Conservation (phyloP, 140 eudicot species). For the Stevia rebaudiana region DNA sequence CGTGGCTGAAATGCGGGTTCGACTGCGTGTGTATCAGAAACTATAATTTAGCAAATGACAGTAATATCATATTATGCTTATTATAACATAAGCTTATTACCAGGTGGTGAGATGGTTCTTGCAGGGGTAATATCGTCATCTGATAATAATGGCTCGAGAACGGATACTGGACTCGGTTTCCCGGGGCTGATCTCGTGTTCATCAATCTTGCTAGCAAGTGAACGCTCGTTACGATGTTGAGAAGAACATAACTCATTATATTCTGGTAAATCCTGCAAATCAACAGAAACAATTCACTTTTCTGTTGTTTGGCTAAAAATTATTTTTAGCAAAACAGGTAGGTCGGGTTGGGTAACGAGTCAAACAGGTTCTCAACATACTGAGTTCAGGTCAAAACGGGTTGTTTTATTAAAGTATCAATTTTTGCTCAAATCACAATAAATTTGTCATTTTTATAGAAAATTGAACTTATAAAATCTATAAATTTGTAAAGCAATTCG, state of each 20-base stretch:
- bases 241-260: slow-evolving; percentile 37
- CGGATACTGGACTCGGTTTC: slow-evolving; percentile 78
- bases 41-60: background rate
- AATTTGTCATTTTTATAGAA: background rate
- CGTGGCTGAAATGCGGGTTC: slow-evolving; percentile 54
- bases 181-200: slow-evolving; percentile 36
- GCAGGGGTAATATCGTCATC: slow-evolving; percentile 76
- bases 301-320: background rate
- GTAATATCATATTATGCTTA: background rate
- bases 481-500: background rate
- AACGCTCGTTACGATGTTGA: slow-evolving; percentile 30
- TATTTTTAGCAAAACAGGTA: background rate
- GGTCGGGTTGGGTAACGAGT: background rate
- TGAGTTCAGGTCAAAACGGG: background rate
- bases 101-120: slow-evolving; percentile 42
- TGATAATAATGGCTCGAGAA: slow-evolving; percentile 70
- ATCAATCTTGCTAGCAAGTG: slow-evolving; percentile 32
- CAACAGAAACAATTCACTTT: background rate
- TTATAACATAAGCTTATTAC: slow-evolving; percentile 38
- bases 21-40: slow-evolving; percentile 31
- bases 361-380: background rate
- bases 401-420: background rate
- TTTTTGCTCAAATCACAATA: background rate
- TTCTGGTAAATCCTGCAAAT: slow-evolving; percentile 44
- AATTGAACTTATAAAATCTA: background rate